A percentile compares a stretch with the other conserved stretches of the same genome.
These are phyloP conservation scores for Peltaster fructicola DNA, from an alignment of 2,329 filamentous ascomycete genomes.

Conservation along the genomic window DNA sequence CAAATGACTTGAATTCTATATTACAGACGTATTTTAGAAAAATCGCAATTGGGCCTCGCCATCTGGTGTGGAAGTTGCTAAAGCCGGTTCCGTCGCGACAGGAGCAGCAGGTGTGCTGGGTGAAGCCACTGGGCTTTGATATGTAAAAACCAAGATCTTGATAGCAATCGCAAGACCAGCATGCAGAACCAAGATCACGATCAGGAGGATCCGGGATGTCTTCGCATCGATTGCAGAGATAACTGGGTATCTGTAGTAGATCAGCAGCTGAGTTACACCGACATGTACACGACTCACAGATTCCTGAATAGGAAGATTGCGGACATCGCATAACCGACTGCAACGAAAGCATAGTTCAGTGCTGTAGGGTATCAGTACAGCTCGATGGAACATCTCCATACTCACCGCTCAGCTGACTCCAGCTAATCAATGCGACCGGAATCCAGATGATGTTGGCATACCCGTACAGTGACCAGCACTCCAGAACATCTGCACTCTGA, in stretches of 20 bases:
- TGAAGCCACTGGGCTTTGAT: slow-evolving; percentile 20
- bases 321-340: slow-evolving; percentile 66
- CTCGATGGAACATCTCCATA: slow-evolving; percentile 3
- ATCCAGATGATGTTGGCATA: slow-evolving; percentile 98
- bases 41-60: too few relatives aligned
- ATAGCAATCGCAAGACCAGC: slow-evolving; percentile 83
- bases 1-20: too few relatives aligned
- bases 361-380: slow-evolving; percentile 21
- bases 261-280: slow-evolving; percentile 2
- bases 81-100: too few relatives aligned
- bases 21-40: too few relatives aligned
- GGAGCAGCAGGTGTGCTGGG: too few relatives aligned
- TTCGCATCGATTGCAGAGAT: slow-evolving; percentile 84
- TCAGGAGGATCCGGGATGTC: slow-evolving; percentile 70
- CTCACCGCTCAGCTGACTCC: slow-evolving; percentile 57
- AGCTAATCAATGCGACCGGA: slow-evolving; percentile 77
- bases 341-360: slow-evolving; percentile 89
- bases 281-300: slow-evolving; percentile 35
- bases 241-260: slow-evolving; percentile 41
- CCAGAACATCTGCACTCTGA: slow-evolving; percentile 79
- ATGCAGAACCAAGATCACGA: slow-evolving; percentile 72
- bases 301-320: slow-evolving; percentile 72
- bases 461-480: slow-evolving; percentile 90
- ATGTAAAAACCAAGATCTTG: slow-evolving; percentile 90
- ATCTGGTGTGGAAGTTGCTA: too few relatives aligned